Percentiles rank a stretch among this genome's conserved stretches.
These are phyloP conservation scores for Eruca vesicaria DNA, from an alignment of 441 rosid genomes.

Conservation along the genomic window DNA sequence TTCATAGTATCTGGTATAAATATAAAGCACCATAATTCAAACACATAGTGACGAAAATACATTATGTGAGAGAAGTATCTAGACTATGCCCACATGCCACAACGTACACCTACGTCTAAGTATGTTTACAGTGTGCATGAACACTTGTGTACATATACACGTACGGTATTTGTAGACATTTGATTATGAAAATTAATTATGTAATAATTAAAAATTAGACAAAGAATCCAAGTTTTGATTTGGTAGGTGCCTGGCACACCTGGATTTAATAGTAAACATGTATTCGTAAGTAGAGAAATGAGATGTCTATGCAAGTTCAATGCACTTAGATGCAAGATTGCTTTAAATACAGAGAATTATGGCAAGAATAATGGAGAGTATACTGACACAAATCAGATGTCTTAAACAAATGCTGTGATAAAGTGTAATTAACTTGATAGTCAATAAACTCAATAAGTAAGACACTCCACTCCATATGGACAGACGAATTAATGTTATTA, in stretches of 20 bases:
- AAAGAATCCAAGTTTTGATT: constrained; percentile 9
- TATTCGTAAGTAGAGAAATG: neutral
- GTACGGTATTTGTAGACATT: constrained; percentile 1
- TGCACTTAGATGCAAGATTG: constrained; percentile 23
- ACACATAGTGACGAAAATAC: neutral
- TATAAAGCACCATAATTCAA: neutral
- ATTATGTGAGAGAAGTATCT: constrained; percentile 23
- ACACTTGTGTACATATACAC: constrained; percentile 6
- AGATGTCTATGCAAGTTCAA: constrained; percentile 24
- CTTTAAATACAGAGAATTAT: constrained; percentile 25
- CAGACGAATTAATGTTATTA: neutral
- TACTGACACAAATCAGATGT: constrained; percentile 31
- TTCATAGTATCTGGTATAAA: neutral
- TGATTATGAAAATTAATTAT: neutral
- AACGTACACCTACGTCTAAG: constrained; percentile 14
- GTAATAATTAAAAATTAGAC: neutral
- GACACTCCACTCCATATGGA: neutral
- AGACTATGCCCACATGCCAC: constrained; percentile 27
- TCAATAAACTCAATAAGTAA: neutral
- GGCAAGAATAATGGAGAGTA: constrained; percentile 16
- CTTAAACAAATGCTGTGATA: constrained; percentile 9
- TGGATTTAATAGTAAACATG: neutral
- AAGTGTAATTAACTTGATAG: constrained; percentile 3
- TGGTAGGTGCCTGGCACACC: constrained; percentile 10
- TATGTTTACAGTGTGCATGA: constrained; percentile 2